Conservation (phyloP, 2,329 filamentous ascomycete species). For the Fonsecaea multimorphosa region DNA sequence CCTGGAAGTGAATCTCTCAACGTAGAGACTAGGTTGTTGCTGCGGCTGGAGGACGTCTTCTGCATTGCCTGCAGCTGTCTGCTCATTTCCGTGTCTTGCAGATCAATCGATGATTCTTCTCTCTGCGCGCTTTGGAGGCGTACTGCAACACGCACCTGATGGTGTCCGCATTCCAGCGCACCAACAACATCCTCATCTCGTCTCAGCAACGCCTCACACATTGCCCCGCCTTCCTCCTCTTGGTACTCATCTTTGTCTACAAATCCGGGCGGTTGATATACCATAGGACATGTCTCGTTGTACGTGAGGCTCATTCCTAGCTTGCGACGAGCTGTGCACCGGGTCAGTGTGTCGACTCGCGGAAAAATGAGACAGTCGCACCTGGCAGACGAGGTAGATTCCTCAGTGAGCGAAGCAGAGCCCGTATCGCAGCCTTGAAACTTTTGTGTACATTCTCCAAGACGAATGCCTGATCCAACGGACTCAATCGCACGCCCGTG, state of each 20-base stretch:
- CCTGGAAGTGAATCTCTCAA: conserved; percentile 17
- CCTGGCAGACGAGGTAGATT: conserved; percentile 52
- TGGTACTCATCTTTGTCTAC: conserved; percentile 24
- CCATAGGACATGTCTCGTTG: conserved; percentile 47
- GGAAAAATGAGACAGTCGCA: not conserved
- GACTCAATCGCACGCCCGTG: conserved; percentile 42
- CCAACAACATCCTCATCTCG: conserved; percentile 18
- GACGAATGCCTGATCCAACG: conserved; percentile 43
- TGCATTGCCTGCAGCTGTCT: conserved; percentile 36
- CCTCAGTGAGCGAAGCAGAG: conserved; percentile 48
- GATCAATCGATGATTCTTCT: conserved; percentile 12
- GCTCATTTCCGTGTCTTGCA: conserved; percentile 33
- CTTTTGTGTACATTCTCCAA: conserved; percentile 48
- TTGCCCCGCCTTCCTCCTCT: conserved; percentile 14
- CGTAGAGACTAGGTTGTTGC: conserved; percentile 32
- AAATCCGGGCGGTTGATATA: conserved; percentile 47
- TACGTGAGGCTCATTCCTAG: conserved; percentile 55
- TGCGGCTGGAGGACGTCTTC: conserved; percentile 33
- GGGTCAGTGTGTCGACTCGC: conserved; percentile 6
- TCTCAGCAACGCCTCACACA: conserved; percentile 27
- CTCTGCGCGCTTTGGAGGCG: not conserved
- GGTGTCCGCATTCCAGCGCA: conserved; percentile 27
- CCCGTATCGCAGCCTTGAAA: conserved; percentile 52
- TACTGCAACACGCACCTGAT: conserved; percentile 28
- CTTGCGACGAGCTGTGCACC: conserved; percentile 40